Percentiles rank a stretch among this genome's conserved stretches.
These are phyloP conservation scores for Powellomyces hirtus DNA, from an alignment of 192 early-diverging fungal species.

Conservation along the genomic window DNA sequence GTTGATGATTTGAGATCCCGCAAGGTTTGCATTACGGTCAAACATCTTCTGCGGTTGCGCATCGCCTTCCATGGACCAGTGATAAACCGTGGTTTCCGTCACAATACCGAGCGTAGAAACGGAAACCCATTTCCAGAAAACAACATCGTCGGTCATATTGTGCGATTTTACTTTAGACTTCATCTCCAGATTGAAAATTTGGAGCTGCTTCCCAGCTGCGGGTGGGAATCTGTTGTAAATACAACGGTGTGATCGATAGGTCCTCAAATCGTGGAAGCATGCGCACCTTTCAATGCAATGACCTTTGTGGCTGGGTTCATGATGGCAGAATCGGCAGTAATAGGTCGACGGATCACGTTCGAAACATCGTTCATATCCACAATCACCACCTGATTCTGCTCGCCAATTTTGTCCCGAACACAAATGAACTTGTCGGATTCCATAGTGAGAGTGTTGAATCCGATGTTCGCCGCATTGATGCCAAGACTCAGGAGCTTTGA, in stretches of 20 bases:
- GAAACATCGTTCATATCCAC: conserved; percentile 86
- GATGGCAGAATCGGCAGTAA: conserved; percentile 96
- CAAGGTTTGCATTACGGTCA: conserved; percentile 82
- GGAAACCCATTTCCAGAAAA: conserved; percentile 96
- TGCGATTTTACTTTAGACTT: conserved; percentile 95
- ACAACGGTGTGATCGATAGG: too few relatives aligned
- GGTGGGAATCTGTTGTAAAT: too few relatives aligned
- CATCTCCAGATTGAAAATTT: conserved; percentile 96
- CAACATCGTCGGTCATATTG: conserved; percentile 86
- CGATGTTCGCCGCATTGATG: conserved; percentile 88
- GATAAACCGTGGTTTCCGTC: conserved; percentile 85
- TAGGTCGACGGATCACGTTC: conserved; percentile 83
- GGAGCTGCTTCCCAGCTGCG: conserved; percentile 81
- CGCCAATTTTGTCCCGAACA: conserved; percentile 85
- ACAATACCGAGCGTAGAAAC: conserved; percentile 82
- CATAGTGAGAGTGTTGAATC: conserved; percentile 96
- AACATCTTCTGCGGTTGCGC: conserved; percentile 85
- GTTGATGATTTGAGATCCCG: conserved; percentile 92
- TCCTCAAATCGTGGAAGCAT: not conserved
- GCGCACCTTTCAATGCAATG: conserved; percentile 90
- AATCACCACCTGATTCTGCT: conserved; percentile 89
- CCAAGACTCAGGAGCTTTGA: conserved; percentile 83
- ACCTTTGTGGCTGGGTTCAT: conserved; percentile 95
- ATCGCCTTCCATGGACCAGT: conserved; percentile 96
- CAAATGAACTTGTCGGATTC: conserved; percentile 98